Evolutionary conservation across 164 flowering plant genomes (phyloP).

Genomic region (Amborella trichopoda): DNA sequence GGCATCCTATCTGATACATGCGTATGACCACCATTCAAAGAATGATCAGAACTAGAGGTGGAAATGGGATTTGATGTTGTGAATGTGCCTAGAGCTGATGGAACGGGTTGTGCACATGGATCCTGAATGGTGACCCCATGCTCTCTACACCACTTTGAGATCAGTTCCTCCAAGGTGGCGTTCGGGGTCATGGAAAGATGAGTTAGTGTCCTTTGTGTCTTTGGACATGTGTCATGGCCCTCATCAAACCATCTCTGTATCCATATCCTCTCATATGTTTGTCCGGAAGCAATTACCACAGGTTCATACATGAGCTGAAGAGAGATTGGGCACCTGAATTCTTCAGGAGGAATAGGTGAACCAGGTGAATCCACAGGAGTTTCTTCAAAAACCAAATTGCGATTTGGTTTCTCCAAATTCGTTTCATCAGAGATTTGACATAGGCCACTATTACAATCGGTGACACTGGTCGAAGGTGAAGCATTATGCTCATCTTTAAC

Average conservation of each 20-base stretch:
- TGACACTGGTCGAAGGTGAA: conserved; percentile 2
- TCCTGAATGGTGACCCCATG: conserved; percentile 14
- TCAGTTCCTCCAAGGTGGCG: conserved; percentile 37
- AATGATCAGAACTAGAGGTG: conserved; percentile 31
- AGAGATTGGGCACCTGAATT: conserved; percentile 71
- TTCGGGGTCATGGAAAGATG: conserved; percentile 43
- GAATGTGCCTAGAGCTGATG: conserved; percentile 7
- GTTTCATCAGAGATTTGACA: conserved; percentile 3
- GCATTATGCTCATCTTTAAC: conserved; percentile 9
- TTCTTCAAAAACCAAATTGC: conserved; percentile 3
- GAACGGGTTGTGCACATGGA: conserved; percentile 13
- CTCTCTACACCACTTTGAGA: conserved; percentile 49
- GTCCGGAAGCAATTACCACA: conserved; percentile 74
- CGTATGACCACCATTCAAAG: conserved; percentile 23
- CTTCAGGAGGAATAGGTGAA: conserved; percentile 32
- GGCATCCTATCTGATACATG: background rate
- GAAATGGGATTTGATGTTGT: conserved; percentile 13
- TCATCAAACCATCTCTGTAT: conserved; percentile 80
- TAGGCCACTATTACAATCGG: background rate
- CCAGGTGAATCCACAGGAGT: conserved; percentile 11
- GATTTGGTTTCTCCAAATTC: conserved; percentile 10
- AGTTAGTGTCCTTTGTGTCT: conserved; percentile 32
- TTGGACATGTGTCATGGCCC: conserved; percentile 74
- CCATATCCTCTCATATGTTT: conserved; percentile 72
- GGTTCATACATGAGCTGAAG: conserved; percentile 68